Evolutionary conservation across 2,329 filamentous ascomycete genomes (phyloP), one percentile per base, ranked within the genome.

Genomic region (Diaporthe ilicicola): DNA sequence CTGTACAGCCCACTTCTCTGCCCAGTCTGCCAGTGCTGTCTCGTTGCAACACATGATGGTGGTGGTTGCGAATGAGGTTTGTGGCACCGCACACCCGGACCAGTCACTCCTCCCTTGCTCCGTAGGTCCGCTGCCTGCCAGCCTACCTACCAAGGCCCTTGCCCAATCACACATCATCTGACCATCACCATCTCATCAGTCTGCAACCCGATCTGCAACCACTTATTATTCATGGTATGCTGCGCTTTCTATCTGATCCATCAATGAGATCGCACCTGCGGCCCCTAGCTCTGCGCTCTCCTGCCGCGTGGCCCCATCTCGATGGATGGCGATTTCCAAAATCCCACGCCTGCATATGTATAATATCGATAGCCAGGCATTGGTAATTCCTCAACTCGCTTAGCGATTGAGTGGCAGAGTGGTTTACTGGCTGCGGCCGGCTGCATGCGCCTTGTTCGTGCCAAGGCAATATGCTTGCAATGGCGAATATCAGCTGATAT

Each of bases 171-270:
- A 48, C 42, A 66, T 70, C 59, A 70, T 54, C 53, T 56, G 68
- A 54, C 67, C 61, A 17, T 42, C 44, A 48, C 34, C 61, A 70
- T 24, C 27, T 42, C 68, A 50, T 32, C 51, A 70, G 54, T 32
- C 61, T 70, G 69, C 69, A 56, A 46, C 69, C 69, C 29, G 37
- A 67, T 67, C 69, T 70, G 69, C 69, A 39, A 50, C 69, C 69
- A 59, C 62, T 22, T 51, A 39, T 54, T 27, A 59, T 27, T 32
- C 19, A 34, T 19, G 59, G n/a, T n/a, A n/a, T n/a, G n/a, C n/a
- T 51, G 68, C 68, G 39, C 24, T 46, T 55, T 67, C n/a, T 44
- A 27, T 51, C 32, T 17, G 44, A 13, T 53, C 48, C 29, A 50
- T 48, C 54, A 61, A 46, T 56, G 39, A 34, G 17, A 50, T 54